Conservation (phyloP, 306 rosid genomes). For the Vigna radiata region DNA sequence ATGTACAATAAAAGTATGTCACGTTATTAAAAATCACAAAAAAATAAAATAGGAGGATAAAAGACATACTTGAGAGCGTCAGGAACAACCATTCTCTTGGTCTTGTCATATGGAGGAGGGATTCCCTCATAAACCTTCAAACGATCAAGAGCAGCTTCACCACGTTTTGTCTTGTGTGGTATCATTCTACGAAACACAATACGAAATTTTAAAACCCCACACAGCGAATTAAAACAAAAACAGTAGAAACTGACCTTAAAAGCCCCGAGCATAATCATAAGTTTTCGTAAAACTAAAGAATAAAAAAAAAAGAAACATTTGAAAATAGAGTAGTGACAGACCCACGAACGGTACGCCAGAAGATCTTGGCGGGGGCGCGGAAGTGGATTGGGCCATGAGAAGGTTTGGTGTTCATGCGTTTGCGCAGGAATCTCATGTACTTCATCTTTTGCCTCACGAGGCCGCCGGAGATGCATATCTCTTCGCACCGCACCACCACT, state of each 20-base stretch:
- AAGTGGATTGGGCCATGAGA: slow-evolving; percentile 8
- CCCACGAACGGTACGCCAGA: slow-evolving; percentile 23
- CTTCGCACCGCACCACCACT: not conserved
- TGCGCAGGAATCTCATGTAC: slow-evolving; percentile 16
- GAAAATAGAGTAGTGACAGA: not conserved
- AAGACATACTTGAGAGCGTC: slow-evolving; percentile 3
- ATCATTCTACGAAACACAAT: not conserved
- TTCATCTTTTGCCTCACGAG: slow-evolving; percentile 15
- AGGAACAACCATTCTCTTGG: slow-evolving; percentile 22
- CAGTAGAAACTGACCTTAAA: not conserved
- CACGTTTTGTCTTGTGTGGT: slow-evolving; percentile 15
- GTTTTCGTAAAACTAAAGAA: not conserved
- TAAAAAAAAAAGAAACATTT: not conserved
- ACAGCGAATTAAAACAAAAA: not conserved
- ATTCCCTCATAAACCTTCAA: slow-evolving; percentile 5
- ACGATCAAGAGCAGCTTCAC: slow-evolving; percentile 21
- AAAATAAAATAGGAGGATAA: not conserved
- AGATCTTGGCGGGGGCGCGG: slow-evolving; percentile 1
- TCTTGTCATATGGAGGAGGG: slow-evolving; percentile 10
- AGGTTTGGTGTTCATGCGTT: slow-evolving; percentile 20
- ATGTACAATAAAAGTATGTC: not conserved
- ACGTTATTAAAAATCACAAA: not conserved
- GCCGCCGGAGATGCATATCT: slow-evolving; percentile 19
- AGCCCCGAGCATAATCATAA: not conserved
- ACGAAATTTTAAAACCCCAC: too few species aligned